Evolutionary conservation across 192 early-diverging fungal species (phyloP), one percentile per base, ranked within the genome.

Genomic region (Umbelopsis isabellina): DNA sequence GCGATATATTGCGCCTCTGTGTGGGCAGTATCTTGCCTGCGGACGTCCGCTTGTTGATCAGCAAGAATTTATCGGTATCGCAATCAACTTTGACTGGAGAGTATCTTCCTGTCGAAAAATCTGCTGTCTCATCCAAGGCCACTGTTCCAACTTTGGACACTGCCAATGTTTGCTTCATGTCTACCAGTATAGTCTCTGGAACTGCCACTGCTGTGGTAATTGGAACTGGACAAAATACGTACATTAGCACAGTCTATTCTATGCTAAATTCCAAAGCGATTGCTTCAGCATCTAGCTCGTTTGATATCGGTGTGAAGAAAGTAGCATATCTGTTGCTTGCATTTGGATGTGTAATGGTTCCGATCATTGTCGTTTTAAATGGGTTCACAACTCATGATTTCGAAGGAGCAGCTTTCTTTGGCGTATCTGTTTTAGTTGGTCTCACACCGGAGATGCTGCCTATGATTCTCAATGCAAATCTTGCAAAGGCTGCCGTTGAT

Each of bases 391-490:
- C 72, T n/a, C 45, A 77, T 15, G 44, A 35, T 52, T 84, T 74
- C 71, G 49, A 51, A 10, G 80, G 51, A 46, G 85, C 83, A 11
- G 70, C 66, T n/a, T 49, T 77, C 25, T 85, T 86, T 71, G 85
- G 79, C 13, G 69, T 82, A 30, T 75, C 85, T 7, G 77, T 84
- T 18, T 76, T 80, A 11, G 82, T 84, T 21, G 85, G 85, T 48
- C 70, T 86, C 12, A 84, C 82, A 3, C 85, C 85, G 20, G 85
- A 84, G 74, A 86, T 86, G 85, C 72, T 86, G 13, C 83, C 84
- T 35, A 82, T 84, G 75, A 78, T 86, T 61, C 65, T 85, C 21
- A 85, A 82, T 49, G 81, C 85, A n/a, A 84, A 84, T 55, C 50
- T 84, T 30, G 80, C 80, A 21, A 74, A 77, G 27, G 85, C 81